A percentile compares a stretch with the other conserved stretches of the same genome.
These are phyloP conservation scores for Russula lepida DNA, from an alignment of 768 basidiomycete genomes.

Conservation along the genomic window DNA sequence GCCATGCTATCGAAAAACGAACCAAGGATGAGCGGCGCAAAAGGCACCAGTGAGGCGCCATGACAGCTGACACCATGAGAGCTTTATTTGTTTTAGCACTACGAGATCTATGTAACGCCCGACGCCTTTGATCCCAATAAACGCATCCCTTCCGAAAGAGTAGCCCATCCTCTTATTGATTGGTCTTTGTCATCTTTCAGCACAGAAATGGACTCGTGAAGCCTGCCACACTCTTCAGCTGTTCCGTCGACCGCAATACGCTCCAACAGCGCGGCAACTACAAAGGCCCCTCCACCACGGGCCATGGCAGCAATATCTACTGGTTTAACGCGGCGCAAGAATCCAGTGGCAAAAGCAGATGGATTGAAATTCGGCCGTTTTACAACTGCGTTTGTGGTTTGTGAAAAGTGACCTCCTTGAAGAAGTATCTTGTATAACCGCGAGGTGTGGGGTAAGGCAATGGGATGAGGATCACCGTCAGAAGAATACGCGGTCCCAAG, in stretches of 20 bases:
- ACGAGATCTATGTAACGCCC: background rate
- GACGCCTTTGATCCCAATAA: background rate
- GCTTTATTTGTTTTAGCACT: background rate
- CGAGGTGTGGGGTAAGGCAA: slow-evolving; percentile 76
- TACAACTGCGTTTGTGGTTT: slow-evolving; percentile 46
- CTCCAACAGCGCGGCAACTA: slow-evolving; percentile 66
- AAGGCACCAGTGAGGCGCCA: background rate
- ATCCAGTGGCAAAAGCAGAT: slow-evolving; percentile 47
- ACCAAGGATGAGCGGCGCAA: background rate
- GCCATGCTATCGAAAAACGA: background rate
- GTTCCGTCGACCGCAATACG: slow-evolving; percentile 30
- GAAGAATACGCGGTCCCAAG: slow-evolving; percentile 52
- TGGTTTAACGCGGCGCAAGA: slow-evolving; percentile 46
- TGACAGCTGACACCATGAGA: background rate
- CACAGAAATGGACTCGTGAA: slow-evolving; percentile 3
- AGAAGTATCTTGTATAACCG: slow-evolving; percentile 83
- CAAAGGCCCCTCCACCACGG: slow-evolving; percentile 57
- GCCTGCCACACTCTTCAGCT: background rate
- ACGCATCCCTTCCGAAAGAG: slow-evolving; percentile 1
- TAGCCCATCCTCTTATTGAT: slow-evolving; percentile 8
- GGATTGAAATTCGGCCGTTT: slow-evolving; percentile 49
- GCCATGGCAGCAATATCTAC: slow-evolving; percentile 50
- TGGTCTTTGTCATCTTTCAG: background rate
- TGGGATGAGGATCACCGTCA: slow-evolving; percentile 51
- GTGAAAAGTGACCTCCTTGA: slow-evolving; percentile 85